Evolutionary conservation across 2,329 filamentous ascomycete genomes (phyloP).

Genomic region (Cordyceps cateniannulata): DNA sequence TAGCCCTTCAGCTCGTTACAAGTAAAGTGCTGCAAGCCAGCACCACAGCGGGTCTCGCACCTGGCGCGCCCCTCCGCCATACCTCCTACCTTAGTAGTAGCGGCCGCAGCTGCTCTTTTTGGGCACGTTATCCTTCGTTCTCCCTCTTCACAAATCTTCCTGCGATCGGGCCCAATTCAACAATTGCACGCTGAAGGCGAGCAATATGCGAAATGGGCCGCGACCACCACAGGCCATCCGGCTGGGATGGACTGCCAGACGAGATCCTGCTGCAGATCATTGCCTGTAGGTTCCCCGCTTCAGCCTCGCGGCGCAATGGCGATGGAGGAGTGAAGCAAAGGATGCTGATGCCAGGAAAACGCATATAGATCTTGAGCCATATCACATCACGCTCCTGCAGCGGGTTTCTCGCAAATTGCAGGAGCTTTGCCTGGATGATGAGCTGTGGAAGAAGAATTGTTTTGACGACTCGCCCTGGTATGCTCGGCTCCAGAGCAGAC

Average conservation of each 20-base stretch:
- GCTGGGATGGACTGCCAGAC: constrained; percentile 49
- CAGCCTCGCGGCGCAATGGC: constrained; percentile 17
- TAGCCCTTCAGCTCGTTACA: background rate
- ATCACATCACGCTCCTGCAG: constrained; percentile 56
- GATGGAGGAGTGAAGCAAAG: background rate
- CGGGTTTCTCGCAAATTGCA: constrained; percentile 61
- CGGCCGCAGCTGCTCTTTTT: background rate
- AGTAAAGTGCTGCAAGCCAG: background rate
- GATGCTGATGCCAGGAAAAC: background rate
- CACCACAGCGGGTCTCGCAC: constrained; percentile 1
- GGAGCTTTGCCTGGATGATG: constrained; percentile 63
- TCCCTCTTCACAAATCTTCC: background rate
- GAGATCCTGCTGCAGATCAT: constrained; percentile 60
- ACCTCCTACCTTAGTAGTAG: no score
- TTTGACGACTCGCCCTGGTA: constrained; percentile 65
- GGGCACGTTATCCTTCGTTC: background rate
- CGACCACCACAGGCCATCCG: constrained; percentile 16
- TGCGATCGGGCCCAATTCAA: background rate
- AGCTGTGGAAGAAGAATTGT: constrained; percentile 69
- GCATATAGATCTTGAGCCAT: constrained; percentile 29
- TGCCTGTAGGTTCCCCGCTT: constrained; percentile 42
- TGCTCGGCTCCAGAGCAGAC: constrained; percentile 42
- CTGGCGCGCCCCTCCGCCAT: background rate
- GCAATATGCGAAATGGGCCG: constrained; percentile 23
- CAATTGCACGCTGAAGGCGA: background rate